Percentiles rank a stretch among this genome's conserved stretches.
phyloP scores from a whole-genome alignment of 1,284 basidiomycete genomes.

The Pseudozyma pruni region DNA sequence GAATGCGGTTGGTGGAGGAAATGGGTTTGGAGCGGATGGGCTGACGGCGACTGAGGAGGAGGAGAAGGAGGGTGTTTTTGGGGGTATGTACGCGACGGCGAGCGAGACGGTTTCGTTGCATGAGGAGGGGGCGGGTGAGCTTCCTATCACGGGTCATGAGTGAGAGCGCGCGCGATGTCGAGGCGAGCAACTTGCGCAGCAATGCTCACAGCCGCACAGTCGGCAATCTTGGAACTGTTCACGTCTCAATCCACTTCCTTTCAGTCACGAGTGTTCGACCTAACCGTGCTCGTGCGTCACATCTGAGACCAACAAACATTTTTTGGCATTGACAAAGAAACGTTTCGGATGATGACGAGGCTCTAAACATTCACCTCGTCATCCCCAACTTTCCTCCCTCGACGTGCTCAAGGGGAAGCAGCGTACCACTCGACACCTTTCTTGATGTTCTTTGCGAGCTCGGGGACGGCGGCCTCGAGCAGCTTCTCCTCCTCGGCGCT shows the following conservation, averaged over 20 bases:
- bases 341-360: neutral
- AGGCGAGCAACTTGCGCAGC: too few relatives aligned
- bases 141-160: too few relatives aligned
- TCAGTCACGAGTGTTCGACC: neutral
- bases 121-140: too few relatives aligned
- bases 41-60: neutral
- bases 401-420: slow-evolving; percentile 58
- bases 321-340: too few relatives aligned
- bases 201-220: too few relatives aligned
- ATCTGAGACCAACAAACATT: neutral
- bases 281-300: neutral
- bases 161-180: too few relatives aligned
- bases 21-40: slow-evolving; percentile 5
- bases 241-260: too few relatives aligned
- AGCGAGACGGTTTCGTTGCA: too few relatives aligned
- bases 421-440: slow-evolving; percentile 66
- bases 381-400: too few relatives aligned
- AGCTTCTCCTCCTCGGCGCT: slow-evolving; percentile 67
- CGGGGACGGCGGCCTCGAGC: slow-evolving; percentile 64
- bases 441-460: slow-evolving; percentile 68
- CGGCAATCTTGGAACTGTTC: too few relatives aligned
- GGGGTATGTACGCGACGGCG: slow-evolving; percentile 14
- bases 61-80: slow-evolving; percentile 7
- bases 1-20: slow-evolving; percentile 32
- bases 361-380: neutral